These are phyloP conservation scores for Pseudogymnoascus sp. DNA, from an alignment of 2,329 filamentous ascomycete species.

Conservation along the genomic window DNA sequence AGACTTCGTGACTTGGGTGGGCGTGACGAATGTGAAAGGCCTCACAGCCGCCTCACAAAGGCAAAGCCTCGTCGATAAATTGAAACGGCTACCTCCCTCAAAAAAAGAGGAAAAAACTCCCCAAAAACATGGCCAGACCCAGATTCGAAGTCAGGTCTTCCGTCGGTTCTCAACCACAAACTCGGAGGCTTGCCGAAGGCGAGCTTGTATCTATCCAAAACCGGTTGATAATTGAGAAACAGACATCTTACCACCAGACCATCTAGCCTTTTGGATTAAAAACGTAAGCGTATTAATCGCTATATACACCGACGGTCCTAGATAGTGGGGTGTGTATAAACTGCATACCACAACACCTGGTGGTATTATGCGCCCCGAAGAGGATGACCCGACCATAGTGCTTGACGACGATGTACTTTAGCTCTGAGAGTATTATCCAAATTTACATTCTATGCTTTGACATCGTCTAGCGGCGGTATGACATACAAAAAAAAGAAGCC, in stretches of 20 bases:
- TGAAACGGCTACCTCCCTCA: neutral
- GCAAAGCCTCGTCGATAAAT: neutral
- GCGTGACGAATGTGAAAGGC: neutral
- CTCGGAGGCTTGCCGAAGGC: neutral
- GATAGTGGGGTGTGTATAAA: neutral
- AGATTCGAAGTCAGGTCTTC: neutral
- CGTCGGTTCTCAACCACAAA: neutral
- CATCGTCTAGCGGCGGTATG: neutral
- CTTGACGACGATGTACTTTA: neutral
- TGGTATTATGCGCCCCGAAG: neutral
- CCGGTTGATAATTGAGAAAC: neutral
- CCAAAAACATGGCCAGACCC: neutral
- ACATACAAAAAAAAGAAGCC: slow-evolving; percentile 14
- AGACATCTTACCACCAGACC: neutral
- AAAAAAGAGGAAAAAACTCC: neutral
- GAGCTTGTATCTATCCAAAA: neutral
- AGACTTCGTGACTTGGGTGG: neutral
- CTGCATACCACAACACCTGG: neutral
- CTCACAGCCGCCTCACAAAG: neutral
- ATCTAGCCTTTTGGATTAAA: neutral
- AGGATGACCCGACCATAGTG: neutral
- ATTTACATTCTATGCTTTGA: neutral
- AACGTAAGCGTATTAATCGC: neutral
- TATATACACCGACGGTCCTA: neutral
- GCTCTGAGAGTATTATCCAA: neutral